Evolutionary conservation across 495 filamentous ascomycete species (phyloP), one percentile per base, ranked within the genome.

Genomic region (Trypethelium eluteriae): DNA sequence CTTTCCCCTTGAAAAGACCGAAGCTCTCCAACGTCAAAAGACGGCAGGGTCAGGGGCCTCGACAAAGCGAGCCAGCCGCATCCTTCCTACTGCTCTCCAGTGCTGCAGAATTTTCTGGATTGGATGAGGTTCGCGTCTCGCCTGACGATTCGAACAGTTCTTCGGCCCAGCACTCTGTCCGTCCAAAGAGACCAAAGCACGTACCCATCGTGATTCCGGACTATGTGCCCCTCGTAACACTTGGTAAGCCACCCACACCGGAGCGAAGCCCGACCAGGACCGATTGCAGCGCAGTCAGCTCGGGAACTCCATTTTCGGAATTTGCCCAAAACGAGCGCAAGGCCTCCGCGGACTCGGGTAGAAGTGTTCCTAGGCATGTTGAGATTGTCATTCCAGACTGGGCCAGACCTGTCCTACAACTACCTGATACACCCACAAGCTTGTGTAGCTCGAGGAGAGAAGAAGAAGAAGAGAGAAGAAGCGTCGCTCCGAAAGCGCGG

Each of bases 131-230:
- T 34, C 62, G 12, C 41, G 62, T 47, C 62, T 41, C 62, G 16
- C 38, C 34, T 64, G 39, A 41, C 36, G 32, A 39, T 35, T 41
- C 16, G n/a, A 44, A 44, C 9, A 9, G 12, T 4, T 64, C 62
- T 47, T 53, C n/a, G n/a, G 5, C 49, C 11, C 49, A 9, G 49
- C 49, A 53, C 11, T 14, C n/a, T 5, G 14, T 66, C 49, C 34
- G 9, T 64, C 56, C 64, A 32, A 63, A 67, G 18, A 64, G 73
- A 65, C 73, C 76, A n/a, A 78, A 74, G 69, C 76, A 79, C 71
- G 68, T 79, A 65, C 76, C 77, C 53, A 78, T 79, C 57, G 68
- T 79, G 46, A 71, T 79, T 46, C 74, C 75, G 46, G 46, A 69
- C 49, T 76, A 79, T 76, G 75, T 67, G 57, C 67, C 70, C 18